phyloP scores from a whole-genome alignment of 140 eudicot species.

The Stevia rebaudiana region DNA sequence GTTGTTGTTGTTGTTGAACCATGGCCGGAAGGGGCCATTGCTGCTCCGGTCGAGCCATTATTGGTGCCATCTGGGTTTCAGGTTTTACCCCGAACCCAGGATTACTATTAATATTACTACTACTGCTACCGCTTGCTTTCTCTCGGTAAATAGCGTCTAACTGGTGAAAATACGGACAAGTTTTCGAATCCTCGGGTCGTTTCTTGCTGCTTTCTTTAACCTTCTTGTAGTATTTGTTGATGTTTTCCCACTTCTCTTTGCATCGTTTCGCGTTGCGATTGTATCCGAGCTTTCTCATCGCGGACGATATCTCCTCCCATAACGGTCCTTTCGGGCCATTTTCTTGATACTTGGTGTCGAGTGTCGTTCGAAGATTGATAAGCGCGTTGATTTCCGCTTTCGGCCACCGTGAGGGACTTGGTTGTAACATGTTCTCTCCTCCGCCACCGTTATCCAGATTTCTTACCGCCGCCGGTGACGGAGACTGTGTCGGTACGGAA shows the following conservation, averaged over 20 bases:
- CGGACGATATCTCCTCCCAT: constrained; percentile 54
- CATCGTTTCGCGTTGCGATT: constrained; percentile 48
- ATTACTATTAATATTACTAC: neutral
- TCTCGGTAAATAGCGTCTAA: constrained; percentile 31
- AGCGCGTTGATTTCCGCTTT: constrained; percentile 46
- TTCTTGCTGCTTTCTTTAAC: constrained; percentile 37
- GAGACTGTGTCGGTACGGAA: neutral
- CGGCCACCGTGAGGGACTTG: constrained; percentile 44
- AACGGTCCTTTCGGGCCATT: constrained; percentile 50
- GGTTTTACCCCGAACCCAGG: constrained; percentile 28
- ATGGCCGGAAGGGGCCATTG: constrained; percentile 59
- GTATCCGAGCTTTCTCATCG: constrained; percentile 43
- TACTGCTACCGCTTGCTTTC: constrained; percentile 9
- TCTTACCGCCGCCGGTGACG: neutral
- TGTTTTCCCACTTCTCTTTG: constrained; percentile 66
- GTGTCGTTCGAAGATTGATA: constrained; percentile 37
- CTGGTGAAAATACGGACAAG: constrained; percentile 38
- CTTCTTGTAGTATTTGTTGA: constrained; percentile 49
- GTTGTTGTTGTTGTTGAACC: constrained; percentile 17
- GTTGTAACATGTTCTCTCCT: neutral
- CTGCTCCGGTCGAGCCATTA: constrained; percentile 73
- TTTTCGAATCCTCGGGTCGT: constrained; percentile 35
- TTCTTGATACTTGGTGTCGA: constrained; percentile 46
- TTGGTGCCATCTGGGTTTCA: constrained; percentile 41
- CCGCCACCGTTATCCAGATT: neutral